Conservation (phyloP, 2,329 filamentous ascomycete genomes). For the Diaporthe sp. region DNA sequence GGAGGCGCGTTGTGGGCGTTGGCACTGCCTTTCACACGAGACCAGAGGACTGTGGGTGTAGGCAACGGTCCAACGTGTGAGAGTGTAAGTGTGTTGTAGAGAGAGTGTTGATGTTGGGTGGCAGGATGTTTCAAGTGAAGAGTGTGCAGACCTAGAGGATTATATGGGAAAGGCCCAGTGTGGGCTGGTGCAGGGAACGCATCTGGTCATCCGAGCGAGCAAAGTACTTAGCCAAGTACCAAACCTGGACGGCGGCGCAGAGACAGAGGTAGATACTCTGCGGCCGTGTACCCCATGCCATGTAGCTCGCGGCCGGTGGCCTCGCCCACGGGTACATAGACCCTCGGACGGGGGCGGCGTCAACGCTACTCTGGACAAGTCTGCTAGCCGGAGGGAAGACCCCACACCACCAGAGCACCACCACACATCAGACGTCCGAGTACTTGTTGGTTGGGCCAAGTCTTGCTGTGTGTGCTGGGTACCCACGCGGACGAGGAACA, state of each 20-base stretch:
- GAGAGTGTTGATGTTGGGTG: constrained; percentile 16
- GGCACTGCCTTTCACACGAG: constrained; percentile 2
- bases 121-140: constrained; percentile 27
- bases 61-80: neutral
- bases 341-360: constrained; percentile 17
- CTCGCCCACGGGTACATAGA: neutral
- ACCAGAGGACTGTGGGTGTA: neutral
- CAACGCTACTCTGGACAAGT: constrained; percentile 12
- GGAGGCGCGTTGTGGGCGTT: constrained; percentile 1
- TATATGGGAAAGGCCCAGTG: constrained; percentile 21
- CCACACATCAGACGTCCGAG: constrained; percentile 4
- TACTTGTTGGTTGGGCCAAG: neutral
- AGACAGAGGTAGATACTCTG: neutral
- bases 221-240: neutral
- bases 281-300: neutral
- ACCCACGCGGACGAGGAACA: constrained; percentile 10
- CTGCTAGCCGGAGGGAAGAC: constrained; percentile 10
- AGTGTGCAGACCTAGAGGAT: constrained; percentile 11
- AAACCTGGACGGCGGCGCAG: neutral
- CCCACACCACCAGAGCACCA: constrained; percentile 6
- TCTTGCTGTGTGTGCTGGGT: neutral
- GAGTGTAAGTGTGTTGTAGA: neutral
- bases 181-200: constrained; percentile 19
- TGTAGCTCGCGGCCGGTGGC: constrained; percentile 17
- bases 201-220: constrained; percentile 8